Evolutionary conservation across 1,284 basidiomycete species (phyloP).

Genomic region (Tylopilus orsonianus): DNA sequence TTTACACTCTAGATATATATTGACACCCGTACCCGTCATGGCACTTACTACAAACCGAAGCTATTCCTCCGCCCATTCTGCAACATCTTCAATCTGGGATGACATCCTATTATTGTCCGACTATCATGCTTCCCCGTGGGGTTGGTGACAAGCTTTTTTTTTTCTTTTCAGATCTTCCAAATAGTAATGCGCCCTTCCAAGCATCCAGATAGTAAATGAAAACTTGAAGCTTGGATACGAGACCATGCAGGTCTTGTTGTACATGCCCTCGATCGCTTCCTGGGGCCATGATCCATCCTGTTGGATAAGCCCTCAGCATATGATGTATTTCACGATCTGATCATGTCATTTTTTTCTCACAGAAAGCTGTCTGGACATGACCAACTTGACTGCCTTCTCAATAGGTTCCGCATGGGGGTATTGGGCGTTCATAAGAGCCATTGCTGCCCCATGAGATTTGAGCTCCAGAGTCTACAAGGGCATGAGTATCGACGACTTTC

Average conservation of each 20-base stretch:
- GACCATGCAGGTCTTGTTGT: constrained; percentile 93
- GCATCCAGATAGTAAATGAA: constrained; percentile 91
- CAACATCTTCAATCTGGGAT: too few relatives aligned
- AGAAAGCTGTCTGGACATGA: constrained; percentile 86
- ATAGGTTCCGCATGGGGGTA: constrained; percentile 85
- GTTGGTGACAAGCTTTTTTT: too few relatives aligned
- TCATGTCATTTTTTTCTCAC: constrained; percentile 40
- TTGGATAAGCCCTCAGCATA: constrained; percentile 6
- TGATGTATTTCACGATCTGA: neutral
- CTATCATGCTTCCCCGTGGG: too few relatives aligned
- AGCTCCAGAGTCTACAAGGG: too few relatives aligned
- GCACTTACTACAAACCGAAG: too few relatives aligned
- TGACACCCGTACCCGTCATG: too few relatives aligned
- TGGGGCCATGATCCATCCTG: constrained; percentile 95
- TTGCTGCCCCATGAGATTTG: too few relatives aligned
- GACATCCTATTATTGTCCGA: too few relatives aligned
- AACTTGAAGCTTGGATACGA: constrained; percentile 97
- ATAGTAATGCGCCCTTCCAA: constrained; percentile 73
- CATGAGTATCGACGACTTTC: too few relatives aligned
- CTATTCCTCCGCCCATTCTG: too few relatives aligned
- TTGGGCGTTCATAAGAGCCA: constrained; percentile 87
- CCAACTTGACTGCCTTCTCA: constrained; percentile 75
- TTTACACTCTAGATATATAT: too few relatives aligned
- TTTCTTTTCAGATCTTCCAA: constrained; percentile 44
- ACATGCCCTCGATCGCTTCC: constrained; percentile 91